phyloP scores from a whole-genome alignment of 495 filamentous ascomycete species.

The Xylaria cubensis region DNA sequence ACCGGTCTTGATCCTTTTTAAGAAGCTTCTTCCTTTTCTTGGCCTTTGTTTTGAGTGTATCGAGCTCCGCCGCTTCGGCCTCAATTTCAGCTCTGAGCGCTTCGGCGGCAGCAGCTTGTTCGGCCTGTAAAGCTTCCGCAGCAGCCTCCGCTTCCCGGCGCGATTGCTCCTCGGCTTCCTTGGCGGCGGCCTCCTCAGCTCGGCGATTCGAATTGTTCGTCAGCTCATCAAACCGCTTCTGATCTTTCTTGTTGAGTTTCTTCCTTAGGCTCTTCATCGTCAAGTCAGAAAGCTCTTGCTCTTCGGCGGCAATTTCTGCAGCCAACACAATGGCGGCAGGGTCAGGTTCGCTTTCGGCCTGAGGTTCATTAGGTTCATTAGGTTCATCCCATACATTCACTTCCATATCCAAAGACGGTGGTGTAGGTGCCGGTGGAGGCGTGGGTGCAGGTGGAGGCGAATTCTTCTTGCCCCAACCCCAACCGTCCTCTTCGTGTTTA shows the following conservation, averaged over 20 bases:
- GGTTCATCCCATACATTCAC: constrained; percentile 37
- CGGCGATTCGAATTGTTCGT: constrained; percentile 38
- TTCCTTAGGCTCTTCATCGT: constrained; percentile 42
- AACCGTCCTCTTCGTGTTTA: constrained; percentile 46
- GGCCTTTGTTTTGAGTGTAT: constrained; percentile 31
- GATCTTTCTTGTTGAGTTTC: constrained; percentile 38
- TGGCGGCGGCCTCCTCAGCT: constrained; percentile 30
- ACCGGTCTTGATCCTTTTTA: constrained; percentile 39
- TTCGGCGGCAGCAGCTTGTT: constrained; percentile 39
- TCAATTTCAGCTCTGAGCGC: constrained; percentile 33
- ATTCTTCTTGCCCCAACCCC: constrained; percentile 47
- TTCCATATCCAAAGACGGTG: constrained; percentile 46
- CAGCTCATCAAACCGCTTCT: constrained; percentile 45
- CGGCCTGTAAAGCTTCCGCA: constrained; percentile 37
- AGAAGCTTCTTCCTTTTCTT: constrained; percentile 21
- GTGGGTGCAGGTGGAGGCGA: constrained; percentile 51
- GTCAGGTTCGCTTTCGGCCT: constrained; percentile 30
- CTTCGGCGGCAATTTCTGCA: constrained; percentile 43
- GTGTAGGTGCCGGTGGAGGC: constrained; percentile 49
- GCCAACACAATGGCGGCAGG: constrained; percentile 30
- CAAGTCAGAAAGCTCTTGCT: constrained; percentile 44
- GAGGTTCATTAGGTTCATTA: constrained; percentile 28
- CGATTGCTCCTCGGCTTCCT: constrained; percentile 45
- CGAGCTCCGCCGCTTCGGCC: constrained; percentile 32
- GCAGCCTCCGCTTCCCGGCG: constrained; percentile 31